phyloP scores from a whole-genome alignment of 2,329 filamentous ascomycete species.

The Volutella citrinella region DNA sequence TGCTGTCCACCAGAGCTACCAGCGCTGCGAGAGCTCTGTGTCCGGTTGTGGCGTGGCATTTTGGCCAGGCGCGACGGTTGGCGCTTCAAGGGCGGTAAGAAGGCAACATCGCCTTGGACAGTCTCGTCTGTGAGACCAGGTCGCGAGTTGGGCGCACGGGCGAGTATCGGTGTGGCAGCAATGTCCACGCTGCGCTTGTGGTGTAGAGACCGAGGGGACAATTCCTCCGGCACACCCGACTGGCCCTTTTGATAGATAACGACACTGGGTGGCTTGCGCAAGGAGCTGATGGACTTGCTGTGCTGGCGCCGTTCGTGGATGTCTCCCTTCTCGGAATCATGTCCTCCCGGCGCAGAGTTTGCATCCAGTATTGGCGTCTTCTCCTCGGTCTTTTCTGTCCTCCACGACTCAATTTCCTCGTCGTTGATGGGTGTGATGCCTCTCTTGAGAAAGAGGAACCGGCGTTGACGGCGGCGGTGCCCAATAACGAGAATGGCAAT shows the following conservation, averaged over 20 bases:
- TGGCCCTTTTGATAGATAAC: conserved; percentile 48
- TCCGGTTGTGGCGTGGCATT: conserved; percentile 37
- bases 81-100: conserved; percentile 50
- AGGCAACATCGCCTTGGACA: conserved; percentile 59
- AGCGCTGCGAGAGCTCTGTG: conserved; percentile 43
- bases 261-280: conserved; percentile 48
- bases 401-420: conserved; percentile 66
- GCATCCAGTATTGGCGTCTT: conserved; percentile 30
- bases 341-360: too few relatives aligned
- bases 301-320: conserved; percentile 25
- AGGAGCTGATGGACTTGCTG: conserved; percentile 30
- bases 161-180: conserved; percentile 50
- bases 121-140: conserved; percentile 60
- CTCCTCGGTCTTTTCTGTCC: conserved; percentile 35
- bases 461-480: conserved; percentile 39
- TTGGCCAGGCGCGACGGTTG: conserved; percentile 55
- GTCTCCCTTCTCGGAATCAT: conserved; percentile 12
- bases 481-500: conserved; percentile 34
- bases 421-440: conserved; percentile 62
- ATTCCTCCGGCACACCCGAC: conserved; percentile 26
- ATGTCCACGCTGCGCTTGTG: conserved; percentile 43
- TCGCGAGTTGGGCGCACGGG: conserved; percentile 60
- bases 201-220: conserved; percentile 27
- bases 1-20: conserved; percentile 39
- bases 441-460: conserved; percentile 45